Evolutionary conservation across 2,329 filamentous ascomycete genomes (phyloP).

Genomic region (Aspergillus terreus): DNA sequence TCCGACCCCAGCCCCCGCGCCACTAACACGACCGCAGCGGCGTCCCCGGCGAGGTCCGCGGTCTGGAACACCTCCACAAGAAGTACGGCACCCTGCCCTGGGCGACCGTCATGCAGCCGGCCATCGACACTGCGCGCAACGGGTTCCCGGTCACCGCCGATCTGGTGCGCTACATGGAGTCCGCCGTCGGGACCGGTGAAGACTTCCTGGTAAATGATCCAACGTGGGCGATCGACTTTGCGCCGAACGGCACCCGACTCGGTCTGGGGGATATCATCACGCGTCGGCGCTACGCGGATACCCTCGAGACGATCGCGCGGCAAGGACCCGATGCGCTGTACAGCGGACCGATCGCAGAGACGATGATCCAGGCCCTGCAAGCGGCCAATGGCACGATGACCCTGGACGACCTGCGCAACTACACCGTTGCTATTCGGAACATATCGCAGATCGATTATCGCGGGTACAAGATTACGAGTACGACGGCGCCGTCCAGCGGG

Average conservation of each 20-base stretch:
- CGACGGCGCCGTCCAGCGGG: conserved; percentile 73
- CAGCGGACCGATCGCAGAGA: conserved; percentile 65
- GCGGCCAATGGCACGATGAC: conserved; percentile 79
- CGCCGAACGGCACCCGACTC: conserved; percentile 71
- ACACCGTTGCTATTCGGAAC: conserved; percentile 63
- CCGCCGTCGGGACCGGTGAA: conserved; percentile 43
- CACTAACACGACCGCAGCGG: conserved; percentile 36
- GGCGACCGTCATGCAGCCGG: conserved; percentile 68
- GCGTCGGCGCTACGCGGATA: conserved; percentile 73
- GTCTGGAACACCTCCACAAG: conserved; percentile 72
- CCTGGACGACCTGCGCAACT: conserved; percentile 69
- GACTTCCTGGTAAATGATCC: conserved; percentile 73
- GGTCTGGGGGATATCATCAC: conserved; percentile 74
- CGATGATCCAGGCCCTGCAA: conserved; percentile 67
- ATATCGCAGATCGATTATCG: conserved; percentile 64
- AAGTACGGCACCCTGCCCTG: conserved; percentile 61
- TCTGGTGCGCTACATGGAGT: conserved; percentile 67
- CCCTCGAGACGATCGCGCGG: conserved; percentile 72
- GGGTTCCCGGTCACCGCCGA: conserved; percentile 74
- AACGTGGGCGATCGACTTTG: conserved; percentile 83
- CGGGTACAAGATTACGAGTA: conserved; percentile 63
- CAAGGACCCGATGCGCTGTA: conserved; percentile 73
- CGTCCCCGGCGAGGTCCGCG: conserved; percentile 62
- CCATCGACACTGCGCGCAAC: conserved; percentile 67
- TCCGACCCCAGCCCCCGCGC: not conserved